These are phyloP conservation scores for Plasmodium malariae DNA, from an alignment of 169 alveolate species.

Conservation along the genomic window DNA sequence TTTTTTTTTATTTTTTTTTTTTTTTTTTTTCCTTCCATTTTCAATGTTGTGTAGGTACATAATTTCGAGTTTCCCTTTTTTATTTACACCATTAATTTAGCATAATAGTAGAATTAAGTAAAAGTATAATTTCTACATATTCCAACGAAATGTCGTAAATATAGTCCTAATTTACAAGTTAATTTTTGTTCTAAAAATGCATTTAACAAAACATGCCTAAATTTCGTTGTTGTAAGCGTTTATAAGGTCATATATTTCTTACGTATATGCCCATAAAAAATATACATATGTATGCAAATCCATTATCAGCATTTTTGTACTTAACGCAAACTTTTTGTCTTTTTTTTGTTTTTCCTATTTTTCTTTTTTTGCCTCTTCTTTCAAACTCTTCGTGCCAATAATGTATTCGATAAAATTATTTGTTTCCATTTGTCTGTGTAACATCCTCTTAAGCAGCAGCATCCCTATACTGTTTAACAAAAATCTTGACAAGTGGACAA, in stretches of 20 bases:
- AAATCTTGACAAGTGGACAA: constrained; percentile 66
- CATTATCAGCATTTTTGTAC: not conserved
- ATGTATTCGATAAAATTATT: constrained; percentile 29
- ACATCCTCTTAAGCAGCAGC: constrained; percentile 8
- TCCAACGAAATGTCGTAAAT: not conserved
- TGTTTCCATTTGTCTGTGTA: constrained; percentile 9
- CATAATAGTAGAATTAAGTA: not conserved
- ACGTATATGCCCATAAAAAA: no score
- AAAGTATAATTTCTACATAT: not conserved
- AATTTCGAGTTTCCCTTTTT: not conserved
- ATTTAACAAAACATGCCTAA: not conserved
- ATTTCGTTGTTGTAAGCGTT: not conserved
- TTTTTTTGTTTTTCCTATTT: not conserved
- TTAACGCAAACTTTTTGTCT: not conserved
- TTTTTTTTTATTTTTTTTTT: no score
- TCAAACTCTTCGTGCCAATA: not conserved
- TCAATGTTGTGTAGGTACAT: not conserved
- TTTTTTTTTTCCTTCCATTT: not conserved
- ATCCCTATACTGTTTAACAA: constrained; percentile 40
- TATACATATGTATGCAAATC: not conserved
- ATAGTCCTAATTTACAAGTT: not conserved
- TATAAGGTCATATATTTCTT: no score
- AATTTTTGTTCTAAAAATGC: not conserved
- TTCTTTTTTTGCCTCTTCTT: not conserved
- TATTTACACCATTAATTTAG: not conserved